A percentile compares a stretch with the other conserved stretches of the same genome.
phyloP scores from a whole-genome alignment of 306 rosid species.

The Crataegus laevigata region DNA sequence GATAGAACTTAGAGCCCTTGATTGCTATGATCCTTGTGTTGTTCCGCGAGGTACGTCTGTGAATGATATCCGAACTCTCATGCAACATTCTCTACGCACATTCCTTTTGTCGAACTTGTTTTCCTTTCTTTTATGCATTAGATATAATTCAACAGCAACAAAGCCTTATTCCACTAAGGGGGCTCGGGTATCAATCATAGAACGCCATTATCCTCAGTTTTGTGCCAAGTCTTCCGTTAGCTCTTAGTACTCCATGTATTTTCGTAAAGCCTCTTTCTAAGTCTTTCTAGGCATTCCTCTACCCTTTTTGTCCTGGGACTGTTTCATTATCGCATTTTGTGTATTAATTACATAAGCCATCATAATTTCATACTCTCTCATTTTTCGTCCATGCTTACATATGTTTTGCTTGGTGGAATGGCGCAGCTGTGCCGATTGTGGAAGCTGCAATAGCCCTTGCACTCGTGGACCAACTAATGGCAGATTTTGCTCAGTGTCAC shows the following conservation, averaged over 20 bases:
- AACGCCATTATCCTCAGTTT: too few relatives aligned
- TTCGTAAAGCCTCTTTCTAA: too few relatives aligned
- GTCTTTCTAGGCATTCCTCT: too few relatives aligned
- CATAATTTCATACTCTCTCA: too few relatives aligned
- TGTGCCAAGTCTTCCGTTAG: too few relatives aligned
- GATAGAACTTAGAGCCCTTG: slow-evolving; percentile 76
- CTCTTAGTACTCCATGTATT: too few relatives aligned
- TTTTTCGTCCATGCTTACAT: not conserved
- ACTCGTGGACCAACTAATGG: slow-evolving; percentile 84
- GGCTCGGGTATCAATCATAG: too few relatives aligned
- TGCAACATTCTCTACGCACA: not conserved
- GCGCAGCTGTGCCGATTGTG: slow-evolving; percentile 97
- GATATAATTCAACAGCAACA: not conserved
- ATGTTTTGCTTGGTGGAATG: slow-evolving; percentile 9
- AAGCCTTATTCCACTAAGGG: not conserved
- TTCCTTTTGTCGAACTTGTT: not conserved
- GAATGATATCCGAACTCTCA: not conserved
- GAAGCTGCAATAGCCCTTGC: slow-evolving; percentile 93
- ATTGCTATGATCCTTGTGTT: slow-evolving; percentile 97
- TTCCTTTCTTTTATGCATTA: not conserved
- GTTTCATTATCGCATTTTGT: too few relatives aligned
- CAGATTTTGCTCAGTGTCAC: slow-evolving; percentile 78
- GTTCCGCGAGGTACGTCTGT: slow-evolving; percentile 78
- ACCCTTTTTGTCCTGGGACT: too few relatives aligned
- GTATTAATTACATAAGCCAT: not conserved